These are phyloP conservation scores for Microsporum audouinii DNA, from an alignment of 2,329 filamentous ascomycete genomes.

Conservation along the genomic window DNA sequence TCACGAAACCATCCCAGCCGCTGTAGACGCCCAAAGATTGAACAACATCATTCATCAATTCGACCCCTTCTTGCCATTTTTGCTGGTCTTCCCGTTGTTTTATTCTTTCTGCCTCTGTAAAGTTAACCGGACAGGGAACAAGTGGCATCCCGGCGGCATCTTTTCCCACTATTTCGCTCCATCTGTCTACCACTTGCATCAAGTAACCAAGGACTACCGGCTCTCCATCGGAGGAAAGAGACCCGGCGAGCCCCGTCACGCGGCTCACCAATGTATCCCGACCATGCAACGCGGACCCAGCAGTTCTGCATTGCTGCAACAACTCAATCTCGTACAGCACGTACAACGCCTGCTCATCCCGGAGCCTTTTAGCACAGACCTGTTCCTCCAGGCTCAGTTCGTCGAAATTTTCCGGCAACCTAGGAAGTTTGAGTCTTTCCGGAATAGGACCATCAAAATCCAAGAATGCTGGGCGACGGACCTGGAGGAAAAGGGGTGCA, in stretches of 20 bases:
- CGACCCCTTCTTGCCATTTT: not conserved
- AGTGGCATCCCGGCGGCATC: not conserved
- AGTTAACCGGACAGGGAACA: not conserved
- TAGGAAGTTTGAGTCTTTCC: not conserved
- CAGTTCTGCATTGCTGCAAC: not conserved
- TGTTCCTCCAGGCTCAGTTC: not conserved
- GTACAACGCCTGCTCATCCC: not conserved
- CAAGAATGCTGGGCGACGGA: not conserved
- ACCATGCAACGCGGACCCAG: not conserved
- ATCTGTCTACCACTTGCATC: not conserved
- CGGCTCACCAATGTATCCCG: not conserved
- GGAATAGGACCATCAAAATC: not conserved
- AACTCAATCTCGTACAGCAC: not conserved
- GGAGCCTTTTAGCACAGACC: not conserved
- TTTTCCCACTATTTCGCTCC: not conserved
- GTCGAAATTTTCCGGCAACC: not conserved
- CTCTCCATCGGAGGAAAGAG: not conserved
- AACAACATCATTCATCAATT: not conserved
- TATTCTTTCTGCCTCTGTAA: not conserved
- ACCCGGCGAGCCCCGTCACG: not conserved
- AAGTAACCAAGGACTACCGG: not conserved
- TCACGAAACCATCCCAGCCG: not conserved
- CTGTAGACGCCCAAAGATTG: not conserved
- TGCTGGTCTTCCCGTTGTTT: not conserved
- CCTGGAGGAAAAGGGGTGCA: constrained; percentile 21